A percentile compares a stretch with the other conserved stretches of the same genome.
Evolutionary conservation across 1,284 basidiomycete genomes (phyloP).

Genomic region (Pyrrhoderma noxium): DNA sequence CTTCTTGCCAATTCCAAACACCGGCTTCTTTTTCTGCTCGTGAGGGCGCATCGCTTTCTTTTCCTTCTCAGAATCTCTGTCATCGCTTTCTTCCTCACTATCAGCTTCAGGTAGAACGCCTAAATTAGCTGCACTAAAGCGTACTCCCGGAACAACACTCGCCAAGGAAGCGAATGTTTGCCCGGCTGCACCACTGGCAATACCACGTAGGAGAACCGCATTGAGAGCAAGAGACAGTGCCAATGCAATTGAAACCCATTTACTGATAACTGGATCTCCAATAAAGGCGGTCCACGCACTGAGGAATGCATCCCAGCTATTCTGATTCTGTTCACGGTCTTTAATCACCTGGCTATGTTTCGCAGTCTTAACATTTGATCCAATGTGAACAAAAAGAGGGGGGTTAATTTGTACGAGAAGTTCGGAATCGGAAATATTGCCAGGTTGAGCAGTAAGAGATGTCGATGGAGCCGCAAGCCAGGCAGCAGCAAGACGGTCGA

Average conservation of each 20-base stretch:
- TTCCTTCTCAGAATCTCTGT: neutral
- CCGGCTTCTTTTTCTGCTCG: conserved; percentile 6
- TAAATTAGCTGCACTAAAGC: conserved; percentile 35
- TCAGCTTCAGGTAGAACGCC: conserved; percentile 12
- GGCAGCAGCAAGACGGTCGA: conserved; percentile 49
- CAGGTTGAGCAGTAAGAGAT: conserved; percentile 26
- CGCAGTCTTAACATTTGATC: conserved; percentile 28
- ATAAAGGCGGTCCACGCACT: conserved; percentile 91
- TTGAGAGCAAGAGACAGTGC: conserved; percentile 88
- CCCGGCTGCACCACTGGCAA: conserved; percentile 42
- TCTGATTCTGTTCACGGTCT: neutral
- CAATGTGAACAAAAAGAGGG: conserved; percentile 53
- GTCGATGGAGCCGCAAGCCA: conserved; percentile 19
- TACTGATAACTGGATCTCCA: conserved; percentile 90
- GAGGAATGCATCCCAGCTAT: conserved; percentile 77
- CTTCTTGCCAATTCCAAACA: conserved; percentile 10
- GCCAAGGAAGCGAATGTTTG: conserved; percentile 24
- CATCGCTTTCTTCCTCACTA: conserved; percentile 7
- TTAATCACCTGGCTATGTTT: conserved; percentile 21
- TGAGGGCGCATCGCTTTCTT: conserved; percentile 5
- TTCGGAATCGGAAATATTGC: conserved; percentile 24
- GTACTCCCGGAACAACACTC: conserved; percentile 29
- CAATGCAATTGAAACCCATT: conserved; percentile 92
- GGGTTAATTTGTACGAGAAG: conserved; percentile 69
- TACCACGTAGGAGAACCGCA: conserved; percentile 86